Base-by-base conservation (phyloP, 805 yeast genomes). In the Lipomyces kockii region DNA sequence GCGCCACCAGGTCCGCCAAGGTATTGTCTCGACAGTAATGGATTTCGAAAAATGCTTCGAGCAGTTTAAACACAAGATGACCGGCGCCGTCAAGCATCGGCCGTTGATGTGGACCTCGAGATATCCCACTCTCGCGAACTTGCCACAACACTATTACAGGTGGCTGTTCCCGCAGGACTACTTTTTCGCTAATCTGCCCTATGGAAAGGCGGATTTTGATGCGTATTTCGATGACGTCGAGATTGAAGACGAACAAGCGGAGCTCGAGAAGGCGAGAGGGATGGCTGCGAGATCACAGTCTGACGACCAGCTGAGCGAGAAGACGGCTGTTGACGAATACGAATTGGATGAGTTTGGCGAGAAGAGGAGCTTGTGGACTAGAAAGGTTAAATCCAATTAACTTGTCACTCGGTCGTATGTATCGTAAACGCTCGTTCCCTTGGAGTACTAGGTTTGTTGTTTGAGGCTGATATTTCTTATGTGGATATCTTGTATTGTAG, bases 31-130 rank as follows among this genome's bases (percentile, higher is more conserved):
- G 34, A 63, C 75, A 6, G 73, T 72, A 5, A 66, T 72, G 74
- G 75, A 72, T 52, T 72, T 72, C 58, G 75, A 72, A 34, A n/a
- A n/a, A n/a, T 65, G 69, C 57, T 72, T 72, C 56, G 43, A 58
- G 25, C 32, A 17, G 39, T 72, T 71, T 46, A 34, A 58, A 20
- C 17, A 29, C n/a, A 37, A 20, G n/a, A 51, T 63, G 57, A 12
- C 62, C 20, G 12, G 56, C 3, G 34, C 12, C 17, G 53, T 66
- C 14, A 32, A 14, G 17, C 56, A 27, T 17, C 62, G 70, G 2
- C 67, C 70, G 17, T 32, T 25, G 37, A 53, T 64, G 49, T 63
- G 66, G 60, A 39, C 58, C 17, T 54, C 53, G 20, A 25, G 51
- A 14, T 54, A 62, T 27, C 58, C 61, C 9, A 55, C 54, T 35